phyloP scores from a whole-genome alignment of 768 basidiomycete genomes.

The Mycena sanguinolenta region DNA sequence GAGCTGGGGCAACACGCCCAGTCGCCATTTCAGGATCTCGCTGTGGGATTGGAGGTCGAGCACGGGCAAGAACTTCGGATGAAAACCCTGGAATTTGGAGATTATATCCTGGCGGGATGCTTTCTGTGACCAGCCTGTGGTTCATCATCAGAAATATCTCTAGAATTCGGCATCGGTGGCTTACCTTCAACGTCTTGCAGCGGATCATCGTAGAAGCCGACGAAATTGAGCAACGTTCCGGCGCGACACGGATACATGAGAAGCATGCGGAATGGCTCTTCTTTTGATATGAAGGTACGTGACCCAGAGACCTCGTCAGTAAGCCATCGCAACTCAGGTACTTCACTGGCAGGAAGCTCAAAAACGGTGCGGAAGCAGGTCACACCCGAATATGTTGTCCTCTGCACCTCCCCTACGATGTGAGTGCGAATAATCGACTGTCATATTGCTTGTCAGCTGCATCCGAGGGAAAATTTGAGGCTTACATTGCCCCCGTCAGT shows the following conservation, averaged over 20 bases:
- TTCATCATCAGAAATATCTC: neutral
- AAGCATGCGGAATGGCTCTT: neutral
- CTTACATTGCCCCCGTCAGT: conserved; percentile 48
- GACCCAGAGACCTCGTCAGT: neutral
- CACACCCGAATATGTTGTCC: too few relatives aligned
- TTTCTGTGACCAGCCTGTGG: neutral
- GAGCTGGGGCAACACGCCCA: conserved; percentile 6
- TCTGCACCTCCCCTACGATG: too few relatives aligned
- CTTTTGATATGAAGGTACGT: neutral
- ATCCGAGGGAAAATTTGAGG: too few relatives aligned
- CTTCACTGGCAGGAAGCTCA: too few relatives aligned
- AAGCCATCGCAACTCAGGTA: conserved; percentile 6
- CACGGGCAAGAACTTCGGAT: conserved; percentile 5
- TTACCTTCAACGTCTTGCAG: neutral
- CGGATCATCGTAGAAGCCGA: conserved; percentile 5
- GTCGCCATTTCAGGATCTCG: conserved; percentile 13
- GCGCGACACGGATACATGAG: too few relatives aligned
- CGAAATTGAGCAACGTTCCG: conserved; percentile 17
- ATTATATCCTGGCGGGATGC: neutral
- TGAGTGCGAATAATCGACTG: conserved; percentile 5
- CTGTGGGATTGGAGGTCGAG: conserved; percentile 10
- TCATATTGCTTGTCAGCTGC: neutral
- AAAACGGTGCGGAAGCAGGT: too few relatives aligned
- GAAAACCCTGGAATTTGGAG: conserved; percentile 5
- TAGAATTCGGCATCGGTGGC: too few relatives aligned